Conservation (phyloP, 2,329 filamentous ascomycete genomes). For the Fusarium nygamai region DNA sequence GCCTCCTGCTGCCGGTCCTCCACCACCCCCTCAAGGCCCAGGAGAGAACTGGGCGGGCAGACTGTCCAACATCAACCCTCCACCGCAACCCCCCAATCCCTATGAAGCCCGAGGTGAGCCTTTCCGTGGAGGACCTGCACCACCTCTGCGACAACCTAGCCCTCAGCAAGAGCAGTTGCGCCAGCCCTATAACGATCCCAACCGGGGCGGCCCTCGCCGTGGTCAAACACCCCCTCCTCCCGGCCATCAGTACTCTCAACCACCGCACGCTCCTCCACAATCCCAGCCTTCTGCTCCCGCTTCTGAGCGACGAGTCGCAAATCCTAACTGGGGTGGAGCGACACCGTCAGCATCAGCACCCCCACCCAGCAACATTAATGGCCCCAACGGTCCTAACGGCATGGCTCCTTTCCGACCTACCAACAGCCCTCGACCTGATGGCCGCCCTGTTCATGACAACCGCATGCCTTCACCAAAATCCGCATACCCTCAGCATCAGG, state of each 20-base stretch:
- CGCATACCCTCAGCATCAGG: constrained; percentile 81
- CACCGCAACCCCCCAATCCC: constrained; percentile 80
- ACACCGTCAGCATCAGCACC: constrained; percentile 55
- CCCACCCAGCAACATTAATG: constrained; percentile 51
- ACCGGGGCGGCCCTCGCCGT: constrained; percentile 53
- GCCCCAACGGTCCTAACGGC: constrained; percentile 54
- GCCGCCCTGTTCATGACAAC: constrained; percentile 83
- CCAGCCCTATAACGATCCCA: constrained; percentile 66
- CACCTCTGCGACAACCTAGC: constrained; percentile 77
- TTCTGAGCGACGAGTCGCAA: constrained; percentile 63
- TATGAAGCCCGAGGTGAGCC: constrained; percentile 79
- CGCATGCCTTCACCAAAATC: constrained; percentile 92
- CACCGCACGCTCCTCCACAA: constrained; percentile 60
- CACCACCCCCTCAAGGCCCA: constrained; percentile 68
- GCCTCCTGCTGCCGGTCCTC: constrained; percentile 61
- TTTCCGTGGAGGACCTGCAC: constrained; percentile 73
- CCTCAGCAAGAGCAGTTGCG: constrained; percentile 75
- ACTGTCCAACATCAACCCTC: constrained; percentile 81
- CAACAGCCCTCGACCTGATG: constrained; percentile 84
- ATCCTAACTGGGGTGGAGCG: constrained; percentile 69
- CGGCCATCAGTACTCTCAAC: constrained; percentile 59
- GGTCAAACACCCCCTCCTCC: constrained; percentile 56
- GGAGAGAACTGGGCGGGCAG: constrained; percentile 69
- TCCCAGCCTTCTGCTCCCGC: constrained; percentile 60
- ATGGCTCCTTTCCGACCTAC: constrained; percentile 77